phyloP scores from a whole-genome alignment of 805 yeast genomes.

The Yamadazyma ubonensis region DNA sequence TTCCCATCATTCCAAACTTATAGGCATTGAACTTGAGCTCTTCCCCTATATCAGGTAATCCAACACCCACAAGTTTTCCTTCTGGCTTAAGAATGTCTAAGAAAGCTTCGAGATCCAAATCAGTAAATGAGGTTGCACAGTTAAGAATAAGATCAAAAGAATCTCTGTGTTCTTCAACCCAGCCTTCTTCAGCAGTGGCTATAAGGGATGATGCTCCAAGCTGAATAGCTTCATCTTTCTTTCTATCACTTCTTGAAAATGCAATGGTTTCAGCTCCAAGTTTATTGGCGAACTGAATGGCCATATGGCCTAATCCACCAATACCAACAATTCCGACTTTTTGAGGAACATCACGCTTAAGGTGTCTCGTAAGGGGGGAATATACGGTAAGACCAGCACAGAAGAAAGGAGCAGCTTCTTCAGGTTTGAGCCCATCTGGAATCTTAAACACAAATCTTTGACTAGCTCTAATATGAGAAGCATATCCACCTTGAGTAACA shows the following conservation, averaged over 20 bases:
- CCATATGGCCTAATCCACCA: slow-evolving; percentile 70
- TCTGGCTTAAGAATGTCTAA: slow-evolving; percentile 28
- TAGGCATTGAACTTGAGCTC: slow-evolving; percentile 21
- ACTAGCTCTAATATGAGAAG: slow-evolving; percentile 46
- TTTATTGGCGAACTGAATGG: slow-evolving; percentile 56
- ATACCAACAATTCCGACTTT: slow-evolving; percentile 59
- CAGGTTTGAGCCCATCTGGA: slow-evolving; percentile 43
- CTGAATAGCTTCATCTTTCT: slow-evolving; percentile 31
- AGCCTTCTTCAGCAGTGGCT: slow-evolving; percentile 53
- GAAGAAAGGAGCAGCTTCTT: slow-evolving; percentile 50
- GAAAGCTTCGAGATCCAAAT: slow-evolving; percentile 49
- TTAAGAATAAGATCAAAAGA: slow-evolving; percentile 52
- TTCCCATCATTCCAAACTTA: slow-evolving; percentile 24
- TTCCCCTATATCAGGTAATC: slow-evolving; percentile 26
- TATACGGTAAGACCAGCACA: slow-evolving; percentile 58
- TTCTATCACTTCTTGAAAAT: slow-evolving; percentile 42
- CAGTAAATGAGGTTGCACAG: slow-evolving; percentile 51
- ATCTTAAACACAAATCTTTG: slow-evolving; percentile 47
- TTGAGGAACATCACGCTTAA: slow-evolving; percentile 20
- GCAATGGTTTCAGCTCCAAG: slow-evolving; percentile 63
- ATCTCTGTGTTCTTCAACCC: slow-evolving; percentile 30
- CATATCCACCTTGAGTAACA: slow-evolving; percentile 48
- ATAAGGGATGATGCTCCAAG: slow-evolving; percentile 36
- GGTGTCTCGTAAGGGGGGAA: slow-evolving; percentile 48
- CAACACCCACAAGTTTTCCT: slow-evolving; percentile 26